Evolutionary conservation across 2,329 filamentous ascomycete species (phyloP), one percentile per base, ranked within the genome.

Genomic region (Ploettnerulaceae sp.): DNA sequence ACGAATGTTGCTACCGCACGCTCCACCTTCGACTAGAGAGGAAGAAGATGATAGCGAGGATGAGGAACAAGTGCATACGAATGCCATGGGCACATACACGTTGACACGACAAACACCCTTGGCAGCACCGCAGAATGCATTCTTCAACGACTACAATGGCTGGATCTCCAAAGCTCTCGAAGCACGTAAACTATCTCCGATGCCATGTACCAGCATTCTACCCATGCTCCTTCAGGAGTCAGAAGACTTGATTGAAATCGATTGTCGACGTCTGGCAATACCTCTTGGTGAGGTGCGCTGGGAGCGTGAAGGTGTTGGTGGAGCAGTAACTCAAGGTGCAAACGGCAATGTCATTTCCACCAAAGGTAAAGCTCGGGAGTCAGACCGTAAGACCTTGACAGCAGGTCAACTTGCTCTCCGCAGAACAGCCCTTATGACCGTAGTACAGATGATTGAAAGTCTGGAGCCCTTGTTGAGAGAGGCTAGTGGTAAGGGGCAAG

Each of bases 41-140:
- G 51, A 51, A 7, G 53, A 57, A 4, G 64, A 62, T 36, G 66
- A 70, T 21, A 67, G 67, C 15, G 74, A 79, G 14, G 74, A 80
- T 29, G 77, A 81, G 37, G 80, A 87, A 48, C 73, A 79, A 55
- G 73, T 79, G 34, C 74, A 76, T 26, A 85, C 84, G 1, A 73
- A 82, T 39, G 73, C 75, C 21, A 84, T 88, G 35, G 87, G 85
- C 5, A 90, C 88, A 25, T 96, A 95, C 66, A 75, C 84, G 35
- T 84, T 95, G 61, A 86, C 86, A 3, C 74, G 86, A 25, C 88
- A 88, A 58, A 95, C 89, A 0, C 87, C 89, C 0, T 84, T 95
- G 50, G 84, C 84, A 14, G 76, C 81, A 22, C 84, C 87, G 2
- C 78, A 90, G 53, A 96, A 96, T 67, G 79, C 81, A 53, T 95